Base-by-base conservation (phyloP, 192 early-diverging fungal species). In the Linnemannia hyalina region DNA sequence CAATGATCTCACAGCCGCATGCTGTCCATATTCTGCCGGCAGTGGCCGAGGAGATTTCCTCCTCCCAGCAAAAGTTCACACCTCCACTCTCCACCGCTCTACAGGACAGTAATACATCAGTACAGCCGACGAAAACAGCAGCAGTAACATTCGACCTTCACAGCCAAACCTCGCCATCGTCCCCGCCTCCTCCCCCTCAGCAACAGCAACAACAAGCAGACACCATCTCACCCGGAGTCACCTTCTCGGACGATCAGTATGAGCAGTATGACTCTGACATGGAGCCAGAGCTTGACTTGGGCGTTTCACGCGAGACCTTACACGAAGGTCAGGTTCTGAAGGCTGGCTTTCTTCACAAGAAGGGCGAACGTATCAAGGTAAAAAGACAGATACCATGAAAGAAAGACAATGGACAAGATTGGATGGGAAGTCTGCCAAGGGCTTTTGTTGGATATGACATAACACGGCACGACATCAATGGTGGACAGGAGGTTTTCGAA, bases 311-410 rank as follows among this genome's bases (percentile, higher is more conserved):
- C 40, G 92, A 92, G 72, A 78, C 90, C 26, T 72, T 92, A 52
- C 87, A 91, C 35, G 87, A 88, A 44, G 93, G 92, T 75, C 89
- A 92, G 68, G 85, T 92, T 40, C 74, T 92, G 46, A 89, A 90
- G 72, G 76, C 91, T 23, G 93, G 92, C n/a, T 93, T 91, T 73
- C 80, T 93, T 63, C 63, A 81, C 57, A 92, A 93, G 86, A 92
- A 92, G 68, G 90, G 90, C 68, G 92, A 92, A 65, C 92, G 90
- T 44, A 88, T 91, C 80, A 91, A 91, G 82, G 92, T 93, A 86
- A 70, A 70, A 22, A 20, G 20, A 6, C 15, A 52, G 4, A 52
- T 6, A 52, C 49, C 16, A 6, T 5, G 20, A 52, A 18, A 52
- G 44, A 52, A 52, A 22, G 49, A 22, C 49, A 52, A 20, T 20